Percentiles rank a stretch among this genome's conserved stretches.
Conservation (phyloP, 192 early-diverging fungal species). For the Jimgerdemannia lactiflua region DNA sequence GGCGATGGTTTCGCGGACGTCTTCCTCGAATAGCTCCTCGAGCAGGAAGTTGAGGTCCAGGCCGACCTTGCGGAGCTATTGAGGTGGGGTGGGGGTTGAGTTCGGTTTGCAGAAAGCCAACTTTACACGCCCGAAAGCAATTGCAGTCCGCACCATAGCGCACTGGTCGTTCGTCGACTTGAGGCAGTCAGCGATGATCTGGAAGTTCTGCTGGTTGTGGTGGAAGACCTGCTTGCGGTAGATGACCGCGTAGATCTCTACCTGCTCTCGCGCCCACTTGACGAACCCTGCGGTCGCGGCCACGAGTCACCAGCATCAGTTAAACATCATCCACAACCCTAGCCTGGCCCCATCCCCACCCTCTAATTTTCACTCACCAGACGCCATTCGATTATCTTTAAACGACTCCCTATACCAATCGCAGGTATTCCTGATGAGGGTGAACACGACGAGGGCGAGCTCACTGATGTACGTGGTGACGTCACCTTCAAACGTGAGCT, state of each 20-base stretch:
- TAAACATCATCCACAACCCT: background rate
- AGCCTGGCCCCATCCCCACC: background rate
- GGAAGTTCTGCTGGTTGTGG: slow-evolving; percentile 66
- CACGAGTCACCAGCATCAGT: no score
- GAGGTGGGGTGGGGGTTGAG: background rate
- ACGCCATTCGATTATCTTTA: slow-evolving; percentile 83
- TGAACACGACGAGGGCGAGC: slow-evolving; percentile 85
- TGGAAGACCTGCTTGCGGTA: slow-evolving; percentile 92
- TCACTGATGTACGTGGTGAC: slow-evolving; percentile 82
- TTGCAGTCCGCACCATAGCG: slow-evolving; percentile 65
- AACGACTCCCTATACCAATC: slow-evolving; percentile 95
- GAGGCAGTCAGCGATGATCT: slow-evolving; percentile 82
- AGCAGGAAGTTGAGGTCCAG: slow-evolving; percentile 84
- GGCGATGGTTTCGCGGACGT: slow-evolving; percentile 67
- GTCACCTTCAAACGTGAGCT: slow-evolving; percentile 88
- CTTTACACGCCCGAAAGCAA: background rate
- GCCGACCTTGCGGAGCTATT: slow-evolving; percentile 80
- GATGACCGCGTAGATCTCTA: slow-evolving; percentile 78
- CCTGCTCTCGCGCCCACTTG: slow-evolving; percentile 87
- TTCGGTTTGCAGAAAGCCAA: slow-evolving; percentile 1
- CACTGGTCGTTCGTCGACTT: slow-evolving; percentile 75
- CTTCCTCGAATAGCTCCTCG: slow-evolving; percentile 74
- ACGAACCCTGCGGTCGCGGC: slow-evolving; percentile 62
- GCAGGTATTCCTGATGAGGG: slow-evolving; percentile 90
- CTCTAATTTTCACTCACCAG: slow-evolving; percentile 46